These are phyloP conservation scores for Dittrichia graveolens DNA, from an alignment of 129 eudicot genomes.

Conservation along the genomic window DNA sequence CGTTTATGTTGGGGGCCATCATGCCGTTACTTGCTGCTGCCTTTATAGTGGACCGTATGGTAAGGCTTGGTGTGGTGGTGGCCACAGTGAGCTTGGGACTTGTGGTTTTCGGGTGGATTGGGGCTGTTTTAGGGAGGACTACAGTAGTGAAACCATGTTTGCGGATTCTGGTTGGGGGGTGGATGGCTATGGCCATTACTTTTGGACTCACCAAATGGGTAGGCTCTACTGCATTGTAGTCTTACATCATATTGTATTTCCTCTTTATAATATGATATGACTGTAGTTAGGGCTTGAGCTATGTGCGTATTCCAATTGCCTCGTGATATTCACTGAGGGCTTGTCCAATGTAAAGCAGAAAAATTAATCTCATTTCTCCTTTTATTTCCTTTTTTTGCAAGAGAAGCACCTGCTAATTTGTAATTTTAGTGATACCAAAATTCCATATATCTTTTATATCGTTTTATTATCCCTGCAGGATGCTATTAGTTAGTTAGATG, in stretches of 20 bases:
- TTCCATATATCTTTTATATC: too few relatives aligned
- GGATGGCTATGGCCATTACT: constrained; percentile 44
- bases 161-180: constrained; percentile 41
- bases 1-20: constrained; percentile 41
- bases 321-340: too few relatives aligned
- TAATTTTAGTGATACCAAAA: too few relatives aligned
- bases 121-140: constrained; percentile 38
- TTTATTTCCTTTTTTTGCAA: too few relatives aligned
- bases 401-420: too few relatives aligned
- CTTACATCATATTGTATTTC: constrained; percentile 10
- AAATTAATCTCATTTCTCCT: too few relatives aligned
- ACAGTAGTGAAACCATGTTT: constrained; percentile 29
- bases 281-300: too few relatives aligned
- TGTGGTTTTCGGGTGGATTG: constrained; percentile 37
- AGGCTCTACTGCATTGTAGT: constrained; percentile 35
- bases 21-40: constrained; percentile 43
- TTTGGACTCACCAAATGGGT: constrained; percentile 38
- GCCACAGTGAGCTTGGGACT: constrained; percentile 37
- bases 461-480: too few relatives aligned
- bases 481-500: too few relatives aligned
- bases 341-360: too few relatives aligned
- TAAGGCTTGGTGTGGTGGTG: constrained; percentile 42
- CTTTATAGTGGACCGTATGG: constrained; percentile 26
- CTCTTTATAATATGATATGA: not conserved
- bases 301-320: too few relatives aligned